Base-by-base conservation (phyloP, 495 filamentous ascomycete genomes). In the Penicillium argentinense region DNA sequence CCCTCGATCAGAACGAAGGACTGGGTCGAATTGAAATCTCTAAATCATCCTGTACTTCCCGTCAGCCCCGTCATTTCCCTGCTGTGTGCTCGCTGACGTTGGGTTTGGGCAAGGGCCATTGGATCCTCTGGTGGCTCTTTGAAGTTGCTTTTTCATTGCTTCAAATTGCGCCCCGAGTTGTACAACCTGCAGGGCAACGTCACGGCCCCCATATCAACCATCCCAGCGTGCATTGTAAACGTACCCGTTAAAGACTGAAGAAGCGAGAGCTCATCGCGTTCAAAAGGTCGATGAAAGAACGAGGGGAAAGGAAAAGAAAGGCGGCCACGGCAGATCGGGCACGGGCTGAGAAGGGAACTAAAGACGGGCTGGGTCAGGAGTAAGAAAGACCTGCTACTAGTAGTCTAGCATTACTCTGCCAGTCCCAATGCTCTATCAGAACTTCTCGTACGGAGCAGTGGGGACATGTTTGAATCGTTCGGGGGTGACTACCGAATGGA, bases 21-120 rank as follows among this genome's bases (percentile, higher is more conserved):
- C 53, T 57, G 42, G 56, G 47, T 57, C 28, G 42, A 36, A 57
- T 38, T 49, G 32, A 40, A 63, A 63, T 55, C 46, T 56, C 60
- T 61, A 56, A 63, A 63, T 56, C 60, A 63, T 63, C 60, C 60
- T 63, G 57, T 57, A 49, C 51, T 40, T 47, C 50, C 41, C n/a
- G 56, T 58, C 58, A 57, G 54, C 49, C 41, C 52, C 39, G 42
- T 8, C 21, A 26, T 36, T 24, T 28, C 49, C n/a, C 30, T 2
- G 32, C 11, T 4, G 12, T 14, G 21, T 34, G 39, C 19, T 22
- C 29, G 36, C 47, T 25, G 48, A 38, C 45, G 47, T 47, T 60
- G 49, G 55, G 39, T 14, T 44, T 27, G 39, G n/a, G n/a, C n/a
- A n/a, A n/a, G n/a, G n/a, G n/a, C n/a, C n/a, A n/a, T n/a, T n/a